Evolutionary conservation across 768 basidiomycete species (phyloP).

Genomic region (Amanita phalloides): DNA sequence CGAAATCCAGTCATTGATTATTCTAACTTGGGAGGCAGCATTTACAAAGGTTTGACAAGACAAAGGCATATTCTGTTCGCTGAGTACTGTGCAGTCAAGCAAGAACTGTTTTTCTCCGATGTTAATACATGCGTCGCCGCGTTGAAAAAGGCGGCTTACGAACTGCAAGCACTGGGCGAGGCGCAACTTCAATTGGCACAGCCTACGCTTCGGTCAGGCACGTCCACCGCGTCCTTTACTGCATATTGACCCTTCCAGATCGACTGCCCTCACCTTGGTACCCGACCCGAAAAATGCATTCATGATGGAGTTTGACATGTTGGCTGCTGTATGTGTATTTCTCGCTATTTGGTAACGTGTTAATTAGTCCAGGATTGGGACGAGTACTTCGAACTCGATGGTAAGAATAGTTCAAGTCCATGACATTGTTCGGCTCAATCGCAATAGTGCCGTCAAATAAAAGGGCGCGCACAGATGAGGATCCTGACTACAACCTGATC

Average conservation of each 20-base stretch:
- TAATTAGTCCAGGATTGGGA: conserved; percentile 45
- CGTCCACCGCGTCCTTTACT: background rate
- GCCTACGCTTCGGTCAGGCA: conserved; percentile 45
- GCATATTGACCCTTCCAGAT: conserved; percentile 19
- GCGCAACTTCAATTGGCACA: conserved; percentile 64
- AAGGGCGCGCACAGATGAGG: conserved; percentile 22
- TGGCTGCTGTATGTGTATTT: conserved; percentile 40
- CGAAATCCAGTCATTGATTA: background rate
- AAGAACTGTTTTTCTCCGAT: conserved; percentile 75
- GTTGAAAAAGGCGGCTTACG: conserved; percentile 70
- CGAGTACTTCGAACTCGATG: conserved; percentile 40
- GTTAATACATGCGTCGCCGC: conserved; percentile 68
- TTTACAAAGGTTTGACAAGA: conserved; percentile 30
- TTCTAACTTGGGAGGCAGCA: conserved; percentile 11
- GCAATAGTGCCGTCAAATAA: background rate
- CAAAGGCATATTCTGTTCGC: background rate
- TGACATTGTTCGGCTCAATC: background rate
- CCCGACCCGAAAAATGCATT: conserved; percentile 38
- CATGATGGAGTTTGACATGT: conserved; percentile 52
- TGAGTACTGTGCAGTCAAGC: conserved; percentile 44
- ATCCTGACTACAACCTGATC: conserved; percentile 35
- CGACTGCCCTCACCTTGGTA: conserved; percentile 40
- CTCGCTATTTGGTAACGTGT: background rate
- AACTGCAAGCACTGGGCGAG: conserved; percentile 38
- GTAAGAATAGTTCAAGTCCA: conserved; percentile 15